These are phyloP conservation scores for Colletotrichum viniferum DNA, from an alignment of 2,329 filamentous ascomycete genomes.

Conservation along the genomic window DNA sequence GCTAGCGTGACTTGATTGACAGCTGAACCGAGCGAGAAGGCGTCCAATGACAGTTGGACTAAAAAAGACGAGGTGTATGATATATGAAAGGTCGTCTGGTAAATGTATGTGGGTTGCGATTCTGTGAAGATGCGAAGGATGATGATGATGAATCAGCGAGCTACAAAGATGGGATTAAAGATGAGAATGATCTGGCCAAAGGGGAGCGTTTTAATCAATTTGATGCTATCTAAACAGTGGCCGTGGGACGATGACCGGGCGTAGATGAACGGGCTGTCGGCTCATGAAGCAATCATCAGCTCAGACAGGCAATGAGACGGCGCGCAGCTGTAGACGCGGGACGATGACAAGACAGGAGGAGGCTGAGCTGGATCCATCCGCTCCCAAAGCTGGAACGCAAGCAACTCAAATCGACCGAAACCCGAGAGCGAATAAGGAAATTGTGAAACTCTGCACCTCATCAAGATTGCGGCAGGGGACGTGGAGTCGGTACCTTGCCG, in stretches of 20 bases:
- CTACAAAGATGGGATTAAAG: slow-evolving; percentile 1
- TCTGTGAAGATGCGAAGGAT: background rate
- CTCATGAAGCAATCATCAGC: slow-evolving; percentile 18
- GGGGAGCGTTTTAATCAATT: slow-evolving; percentile 18
- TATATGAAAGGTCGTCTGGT: background rate
- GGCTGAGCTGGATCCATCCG: slow-evolving; percentile 6
- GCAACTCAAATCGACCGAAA: slow-evolving; percentile 5
- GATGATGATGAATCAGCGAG: slow-evolving; percentile 9
- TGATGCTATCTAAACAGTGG: background rate
- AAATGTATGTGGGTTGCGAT: background rate
- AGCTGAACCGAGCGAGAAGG: background rate
- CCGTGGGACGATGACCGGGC: background rate
- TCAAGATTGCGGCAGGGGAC: slow-evolving; percentile 6
- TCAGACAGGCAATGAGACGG: slow-evolving; percentile 20
- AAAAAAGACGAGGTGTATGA: background rate
- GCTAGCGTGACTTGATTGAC: background rate
- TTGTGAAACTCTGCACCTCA: slow-evolving; percentile 19
- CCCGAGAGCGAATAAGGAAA: slow-evolving; percentile 2
- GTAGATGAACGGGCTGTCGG: background rate
- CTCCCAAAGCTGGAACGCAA: background rate
- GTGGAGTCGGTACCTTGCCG: background rate
- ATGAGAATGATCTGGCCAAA: background rate
- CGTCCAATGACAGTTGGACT: background rate
- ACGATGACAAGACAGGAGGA: slow-evolving; percentile 20
- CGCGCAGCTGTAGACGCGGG: slow-evolving; percentile 10